Conservation (phyloP, 345 rosid species). For the Euphorbia pulcherrima region DNA sequence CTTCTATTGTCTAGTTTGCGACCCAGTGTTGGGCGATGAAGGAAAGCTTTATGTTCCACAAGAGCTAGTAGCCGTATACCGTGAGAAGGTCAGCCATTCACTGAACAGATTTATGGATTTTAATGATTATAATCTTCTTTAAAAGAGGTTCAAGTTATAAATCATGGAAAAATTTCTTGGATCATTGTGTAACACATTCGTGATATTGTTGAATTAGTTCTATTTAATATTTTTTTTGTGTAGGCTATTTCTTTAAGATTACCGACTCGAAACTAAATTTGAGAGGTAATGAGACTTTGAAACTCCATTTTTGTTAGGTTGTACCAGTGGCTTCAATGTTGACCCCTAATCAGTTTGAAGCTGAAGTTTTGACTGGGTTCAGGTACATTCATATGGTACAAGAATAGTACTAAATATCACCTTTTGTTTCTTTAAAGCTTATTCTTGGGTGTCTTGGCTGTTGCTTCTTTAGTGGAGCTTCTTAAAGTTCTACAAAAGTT, state of each 20-base stretch:
- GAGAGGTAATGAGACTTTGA: slow-evolving; percentile 7
- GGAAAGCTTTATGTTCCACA: slow-evolving; percentile 95
- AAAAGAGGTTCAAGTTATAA: neutral
- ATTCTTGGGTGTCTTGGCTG: neutral
- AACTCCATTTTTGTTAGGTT: slow-evolving; percentile 50
- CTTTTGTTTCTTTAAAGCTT: neutral
- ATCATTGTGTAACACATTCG: slow-evolving; percentile 3
- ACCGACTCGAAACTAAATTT: neutral
- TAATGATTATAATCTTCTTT: neutral
- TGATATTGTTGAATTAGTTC: slow-evolving; percentile 5
- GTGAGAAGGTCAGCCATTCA: slow-evolving; percentile 63
- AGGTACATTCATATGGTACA: slow-evolving; percentile 47
- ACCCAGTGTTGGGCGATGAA: slow-evolving; percentile 98
- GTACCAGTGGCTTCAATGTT: slow-evolving; percentile 97
- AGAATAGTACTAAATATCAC: neutral
- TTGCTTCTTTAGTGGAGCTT: neutral
- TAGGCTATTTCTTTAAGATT: neutral
- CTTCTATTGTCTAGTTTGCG: slow-evolving; percentile 64
- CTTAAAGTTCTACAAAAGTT: neutral
- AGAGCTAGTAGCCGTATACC: slow-evolving; percentile 77
- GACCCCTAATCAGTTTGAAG: slow-evolving; percentile 99
- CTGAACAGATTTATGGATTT: neutral
- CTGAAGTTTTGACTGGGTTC: slow-evolving; percentile 75
- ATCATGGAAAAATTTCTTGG: neutral
- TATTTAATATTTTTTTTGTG: neutral